Conservation (phyloP, 139 green algal species). For the Chlorella ohadii region DNA sequence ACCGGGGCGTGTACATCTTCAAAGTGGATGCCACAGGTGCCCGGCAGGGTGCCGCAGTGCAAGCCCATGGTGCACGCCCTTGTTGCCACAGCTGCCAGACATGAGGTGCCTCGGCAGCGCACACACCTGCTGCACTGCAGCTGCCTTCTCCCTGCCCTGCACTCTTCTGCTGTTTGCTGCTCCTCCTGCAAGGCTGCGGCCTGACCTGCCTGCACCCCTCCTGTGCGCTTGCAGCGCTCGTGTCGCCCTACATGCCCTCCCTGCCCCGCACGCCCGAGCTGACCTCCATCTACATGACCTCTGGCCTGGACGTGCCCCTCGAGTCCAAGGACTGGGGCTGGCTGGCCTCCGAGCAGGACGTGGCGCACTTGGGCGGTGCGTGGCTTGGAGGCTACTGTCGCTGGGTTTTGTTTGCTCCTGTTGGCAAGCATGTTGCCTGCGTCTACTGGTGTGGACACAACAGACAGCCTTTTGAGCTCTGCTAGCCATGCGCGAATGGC, state of each 20-base stretch:
- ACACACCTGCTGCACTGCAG: not conserved
- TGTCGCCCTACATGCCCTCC: constrained; percentile 45
- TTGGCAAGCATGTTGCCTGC: not conserved
- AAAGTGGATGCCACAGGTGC: constrained; percentile 43
- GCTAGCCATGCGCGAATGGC: not conserved
- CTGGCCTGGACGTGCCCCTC: constrained; percentile 46
- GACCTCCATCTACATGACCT: constrained; percentile 51
- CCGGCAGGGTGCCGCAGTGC: not conserved
- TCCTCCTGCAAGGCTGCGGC: no score
- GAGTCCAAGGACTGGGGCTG: constrained; percentile 35
- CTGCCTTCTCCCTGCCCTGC: no score
- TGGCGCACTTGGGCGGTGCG: constrained; percentile 46
- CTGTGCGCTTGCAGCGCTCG: constrained; percentile 15
- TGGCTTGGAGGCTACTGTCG: no score
- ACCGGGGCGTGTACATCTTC: constrained; percentile 57
- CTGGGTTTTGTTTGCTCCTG: not conserved
- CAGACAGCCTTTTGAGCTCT: not conserved
- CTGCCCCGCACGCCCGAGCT: constrained; percentile 49
- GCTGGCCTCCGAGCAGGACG: constrained; percentile 32
- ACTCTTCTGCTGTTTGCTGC: no score
- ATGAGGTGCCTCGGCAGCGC: no score
- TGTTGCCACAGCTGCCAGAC: no score
- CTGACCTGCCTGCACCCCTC: not conserved
- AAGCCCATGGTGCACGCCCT: not conserved
- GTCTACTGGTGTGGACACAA: not conserved